Base-by-base conservation (phyloP, 2,329 filamentous ascomycete genomes). In the Pestalotiopsis sp. region DNA sequence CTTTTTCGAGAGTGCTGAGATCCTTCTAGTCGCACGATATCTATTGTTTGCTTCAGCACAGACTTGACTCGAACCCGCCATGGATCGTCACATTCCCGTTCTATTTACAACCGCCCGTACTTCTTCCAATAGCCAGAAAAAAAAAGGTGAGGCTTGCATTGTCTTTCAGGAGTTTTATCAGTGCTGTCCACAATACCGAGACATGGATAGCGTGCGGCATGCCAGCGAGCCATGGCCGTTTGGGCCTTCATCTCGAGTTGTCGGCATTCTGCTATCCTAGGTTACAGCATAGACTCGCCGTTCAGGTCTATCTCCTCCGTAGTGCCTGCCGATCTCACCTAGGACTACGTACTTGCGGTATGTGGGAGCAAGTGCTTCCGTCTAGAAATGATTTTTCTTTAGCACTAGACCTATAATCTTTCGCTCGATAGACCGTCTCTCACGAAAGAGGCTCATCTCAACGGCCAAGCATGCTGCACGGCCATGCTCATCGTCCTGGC, bases 11-110 rank as follows among this genome's bases (percentile, higher is more conserved):
- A 17, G 17, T 20, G 39, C 27, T 49, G 62, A 27, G 23, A n/a
- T 49, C 49, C 39, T 13, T 31, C 9, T 3, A 39, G 62, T 64
- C 62, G 25, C 62, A 64, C 62, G 62, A 64, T 64, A 11, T 17
- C 39, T 64, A 23, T 45, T 52, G 61, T 65, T 65, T 65, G 63
- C 63, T 65, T 65, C 41, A 57, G 25, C 63, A 52, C 45, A 52
- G 45, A 52, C 17, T 31, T 58, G 63, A 65, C 63, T 65, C 63
- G 63, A 38, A n/a, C 41, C 45, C 41, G 45, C 36, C 23, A 45
- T 23, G 62, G 25, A 64, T 64, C 39, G 62, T n/a, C 39, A 45
- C 14, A 64, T 23, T 52, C 39, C 25, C 39, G 59, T 62, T 36
- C 59, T 62, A 62, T 62, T 62, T 62, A 39, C 59, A 17, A 62